These are phyloP conservation scores for Malassezia vespertilionis DNA, from an alignment of 1,284 basidiomycete species.

Conservation along the genomic window DNA sequence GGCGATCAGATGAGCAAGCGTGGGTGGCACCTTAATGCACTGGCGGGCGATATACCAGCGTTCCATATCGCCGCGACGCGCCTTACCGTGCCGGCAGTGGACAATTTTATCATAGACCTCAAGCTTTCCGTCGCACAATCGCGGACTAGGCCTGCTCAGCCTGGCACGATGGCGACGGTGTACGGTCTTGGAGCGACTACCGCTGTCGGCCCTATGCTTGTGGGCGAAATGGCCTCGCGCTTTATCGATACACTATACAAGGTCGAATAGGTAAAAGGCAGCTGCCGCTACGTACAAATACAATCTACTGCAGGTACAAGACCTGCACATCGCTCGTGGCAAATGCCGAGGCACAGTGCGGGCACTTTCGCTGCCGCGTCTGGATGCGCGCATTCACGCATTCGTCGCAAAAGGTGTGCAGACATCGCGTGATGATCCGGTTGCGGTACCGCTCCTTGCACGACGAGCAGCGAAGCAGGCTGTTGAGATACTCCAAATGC, in stretches of 20 bases:
- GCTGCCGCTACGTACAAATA: neutral
- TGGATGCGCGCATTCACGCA: conserved; percentile 77
- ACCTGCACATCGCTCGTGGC: conserved; percentile 74
- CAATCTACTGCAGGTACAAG: conserved; percentile 48
- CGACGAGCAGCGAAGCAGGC: conserved; percentile 78
- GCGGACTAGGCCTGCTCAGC: conserved; percentile 17
- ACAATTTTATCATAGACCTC: conserved; percentile 68
- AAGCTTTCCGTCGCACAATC: conserved; percentile 57
- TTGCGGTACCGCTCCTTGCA: conserved; percentile 75
- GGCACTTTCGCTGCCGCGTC: conserved; percentile 89
- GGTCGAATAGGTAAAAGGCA: neutral
- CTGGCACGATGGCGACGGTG: conserved; percentile 36
- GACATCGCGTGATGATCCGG: conserved; percentile 81
- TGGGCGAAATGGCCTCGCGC: conserved; percentile 64
- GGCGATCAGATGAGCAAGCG: conserved; percentile 74
- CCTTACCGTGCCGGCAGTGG: conserved; percentile 64
- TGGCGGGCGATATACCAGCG: conserved; percentile 62
- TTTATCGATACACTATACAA: conserved; percentile 44
- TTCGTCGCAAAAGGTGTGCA: conserved; percentile 83
- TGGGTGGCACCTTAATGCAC: conserved; percentile 72
- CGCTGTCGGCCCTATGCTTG: conserved; percentile 74
- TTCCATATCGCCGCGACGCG: conserved; percentile 88
- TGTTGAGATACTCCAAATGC: conserved; percentile 56
- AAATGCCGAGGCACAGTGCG: conserved; percentile 75
- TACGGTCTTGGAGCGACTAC: conserved; percentile 73